Conservation (phyloP, 2,329 filamentous ascomycete genomes). For the Epicoccum nigrum region DNA sequence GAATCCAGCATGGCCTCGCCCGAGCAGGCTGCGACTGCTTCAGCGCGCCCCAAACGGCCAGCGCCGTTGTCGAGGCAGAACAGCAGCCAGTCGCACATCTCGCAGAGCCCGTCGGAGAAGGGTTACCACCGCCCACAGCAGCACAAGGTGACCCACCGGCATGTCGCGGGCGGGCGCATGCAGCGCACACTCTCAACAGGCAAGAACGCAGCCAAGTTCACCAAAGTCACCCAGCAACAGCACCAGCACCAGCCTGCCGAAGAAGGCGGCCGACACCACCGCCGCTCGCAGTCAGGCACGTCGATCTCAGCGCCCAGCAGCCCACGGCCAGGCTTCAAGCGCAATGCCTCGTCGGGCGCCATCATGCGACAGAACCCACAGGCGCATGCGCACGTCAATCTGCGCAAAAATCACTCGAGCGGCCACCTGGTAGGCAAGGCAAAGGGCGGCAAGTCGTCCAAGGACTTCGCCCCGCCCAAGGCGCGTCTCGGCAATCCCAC, state of each 20-base stretch:
- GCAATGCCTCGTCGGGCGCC: constrained; percentile 50
- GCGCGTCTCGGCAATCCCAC: constrained; percentile 38
- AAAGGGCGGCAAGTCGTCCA: constrained; percentile 47
- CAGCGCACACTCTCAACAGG: constrained; percentile 49
- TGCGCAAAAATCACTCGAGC: constrained; percentile 54
- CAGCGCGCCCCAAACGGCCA: constrained; percentile 46
- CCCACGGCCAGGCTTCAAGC: constrained; percentile 50
- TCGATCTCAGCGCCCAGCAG: constrained; percentile 44
- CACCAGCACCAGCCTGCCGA: constrained; percentile 25
- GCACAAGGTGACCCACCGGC: constrained; percentile 47
- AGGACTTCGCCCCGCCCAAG: constrained; percentile 38
- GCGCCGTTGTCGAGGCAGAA: constrained; percentile 45
- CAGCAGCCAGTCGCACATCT: constrained; percentile 46
- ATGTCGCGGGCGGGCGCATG: constrained; percentile 51
- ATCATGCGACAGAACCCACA: constrained; percentile 44
- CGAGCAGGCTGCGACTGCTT: constrained; percentile 39
- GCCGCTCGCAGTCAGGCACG: constrained; percentile 47
- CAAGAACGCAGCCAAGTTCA: constrained; percentile 52
- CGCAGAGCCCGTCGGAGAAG: constrained; percentile 47
- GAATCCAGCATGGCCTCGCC: constrained; percentile 44
- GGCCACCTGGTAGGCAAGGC: constrained; percentile 51
- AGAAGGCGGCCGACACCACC: constrained; percentile 44
- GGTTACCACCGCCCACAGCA: constrained; percentile 30
- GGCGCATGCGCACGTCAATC: constrained; percentile 40
- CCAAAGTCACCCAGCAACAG: constrained; percentile 37